Evolutionary conservation across 2,329 filamentous ascomycete genomes (phyloP), one percentile per base, ranked within the genome.

Genomic region (Rosellinia necatrix): DNA sequence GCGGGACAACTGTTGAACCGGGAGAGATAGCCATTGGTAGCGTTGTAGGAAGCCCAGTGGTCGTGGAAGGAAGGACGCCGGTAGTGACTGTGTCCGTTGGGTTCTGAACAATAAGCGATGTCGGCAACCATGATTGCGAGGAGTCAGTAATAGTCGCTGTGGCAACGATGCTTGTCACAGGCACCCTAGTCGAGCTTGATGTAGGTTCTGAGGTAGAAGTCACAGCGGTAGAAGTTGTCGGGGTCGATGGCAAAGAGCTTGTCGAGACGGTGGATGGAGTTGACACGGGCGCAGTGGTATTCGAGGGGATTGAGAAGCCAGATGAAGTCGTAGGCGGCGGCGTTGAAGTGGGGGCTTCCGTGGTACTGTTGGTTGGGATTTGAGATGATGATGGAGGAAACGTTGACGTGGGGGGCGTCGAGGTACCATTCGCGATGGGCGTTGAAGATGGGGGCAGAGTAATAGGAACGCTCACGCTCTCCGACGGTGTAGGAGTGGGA

Each of bases 11-110:
- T 44, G 82, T 79, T 25, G 82, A 82, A 53, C 82, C 82, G 7
- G 91, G 91, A 24, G 86, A 83, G 62, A 97, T 92, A 38, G 90
- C 82, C 66, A 84, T 85, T 17, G 92, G 92, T 56, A 96, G 79
- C 30, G 79, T 78, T 0, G 84, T 82, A 0, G 90, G 87, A 50
- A 91, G 76, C 19, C 80, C 79, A 15, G 79, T 81, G 0, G 77
- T 76, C 2, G 79, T 75, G 0, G 76, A 76, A 9, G 75, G 72
- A 6, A 72, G 64, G 3, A 65, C 68, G 12, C 66, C 74, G 3
- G 72, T 74, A 64, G 71, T 65, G 48, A 76, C 64, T 55, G 76
- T 75, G 9, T 52, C 49, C 3, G 75, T 72, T 1, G 80, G 74
- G 30, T 70, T 68, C 64, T 84, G 82, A 37, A 83, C 78, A 12